These are phyloP conservation scores for Hyaloscypha hepaticicola DNA, from an alignment of 495 filamentous ascomycete genomes.

Conservation along the genomic window DNA sequence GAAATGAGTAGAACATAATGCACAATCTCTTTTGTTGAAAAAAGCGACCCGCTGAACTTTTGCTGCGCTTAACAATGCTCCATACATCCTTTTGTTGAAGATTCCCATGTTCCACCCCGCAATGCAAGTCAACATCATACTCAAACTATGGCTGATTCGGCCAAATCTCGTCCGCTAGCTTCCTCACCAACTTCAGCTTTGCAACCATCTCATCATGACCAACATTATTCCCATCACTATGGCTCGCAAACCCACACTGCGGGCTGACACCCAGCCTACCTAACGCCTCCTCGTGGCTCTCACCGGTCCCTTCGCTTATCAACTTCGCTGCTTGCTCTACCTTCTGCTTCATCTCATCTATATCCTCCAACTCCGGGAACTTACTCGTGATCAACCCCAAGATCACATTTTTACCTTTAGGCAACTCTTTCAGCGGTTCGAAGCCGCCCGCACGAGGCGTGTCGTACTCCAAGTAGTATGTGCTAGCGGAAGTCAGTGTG, in stretches of 20 bases:
- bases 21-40: neutral
- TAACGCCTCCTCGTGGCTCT: conserved; percentile 63
- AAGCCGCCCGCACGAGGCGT: conserved; percentile 73
- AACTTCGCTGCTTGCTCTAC: conserved; percentile 59
- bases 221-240: conserved; percentile 65
- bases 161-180: conserved; percentile 72
- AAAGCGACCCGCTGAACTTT: neutral
- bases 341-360: conserved; percentile 57
- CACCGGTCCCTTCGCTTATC: conserved; percentile 66
- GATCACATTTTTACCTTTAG: conserved; percentile 72
- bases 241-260: conserved; percentile 79
- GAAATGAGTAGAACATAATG: neutral
- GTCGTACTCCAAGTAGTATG: conserved; percentile 85
- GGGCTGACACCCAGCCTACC: conserved; percentile 70
- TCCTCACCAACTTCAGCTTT: conserved; percentile 65
- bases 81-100: no score
- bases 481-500: no score
- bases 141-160: neutral
- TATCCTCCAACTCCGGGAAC: conserved; percentile 68
- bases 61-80: no score
- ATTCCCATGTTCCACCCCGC: no score
- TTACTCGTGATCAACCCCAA: conserved; percentile 75
- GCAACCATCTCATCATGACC: conserved; percentile 65
- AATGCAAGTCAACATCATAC: neutral
- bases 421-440: conserved; percentile 71